Evolutionary conservation across 371 early-diverging fungal species (phyloP), one percentile per base, ranked within the genome.

Genomic region (Mucor lusitanicus): DNA sequence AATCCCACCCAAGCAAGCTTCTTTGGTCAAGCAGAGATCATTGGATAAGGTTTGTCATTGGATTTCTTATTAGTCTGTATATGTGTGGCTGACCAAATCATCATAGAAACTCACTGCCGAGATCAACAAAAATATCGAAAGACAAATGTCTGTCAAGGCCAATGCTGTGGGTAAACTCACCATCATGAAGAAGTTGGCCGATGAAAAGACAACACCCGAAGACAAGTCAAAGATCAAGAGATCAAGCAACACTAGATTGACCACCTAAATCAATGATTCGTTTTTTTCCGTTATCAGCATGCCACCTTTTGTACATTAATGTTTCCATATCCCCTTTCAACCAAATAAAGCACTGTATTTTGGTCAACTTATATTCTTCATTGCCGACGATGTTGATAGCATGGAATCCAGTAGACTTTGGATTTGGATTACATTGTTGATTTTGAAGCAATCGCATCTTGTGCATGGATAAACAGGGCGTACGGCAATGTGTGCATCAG

Each of bases 131-230:
- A 86, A 84, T 59, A 88, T 90, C 60, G 90, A 90, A 69, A 78
- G 77, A 32, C 84, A 85, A 73, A 90, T 90, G 90, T 84, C 90
- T 6, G 81, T 87, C 23, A 80, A 86, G 55, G 90, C 90, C 11
- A 87, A 87, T 58, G 88, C 90, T n/a, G 83, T 86, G 33, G 88
- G 90, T 74, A 90, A 90, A 71, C 63, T 90, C 23, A 90, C 88
- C 17, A 87, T 90, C 59, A 88, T 90, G 88, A 89, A 89, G 75
- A 75, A 80, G 19, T 56, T 85, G 19, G 89, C 89, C 15, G 87
- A 85, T 23, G 81, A 77, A 35, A 72, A 68, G 53, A 19, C 48
- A 19, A 69, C 76, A 27, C 76, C 77, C 15, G 75, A 78, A 28
- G 75, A 73, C 9, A 63, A 68, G 1, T 58, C 64, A 28, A 74